phyloP scores from a whole-genome alignment of 2,329 filamentous ascomycete genomes.

The Trichoderma lentiforme region DNA sequence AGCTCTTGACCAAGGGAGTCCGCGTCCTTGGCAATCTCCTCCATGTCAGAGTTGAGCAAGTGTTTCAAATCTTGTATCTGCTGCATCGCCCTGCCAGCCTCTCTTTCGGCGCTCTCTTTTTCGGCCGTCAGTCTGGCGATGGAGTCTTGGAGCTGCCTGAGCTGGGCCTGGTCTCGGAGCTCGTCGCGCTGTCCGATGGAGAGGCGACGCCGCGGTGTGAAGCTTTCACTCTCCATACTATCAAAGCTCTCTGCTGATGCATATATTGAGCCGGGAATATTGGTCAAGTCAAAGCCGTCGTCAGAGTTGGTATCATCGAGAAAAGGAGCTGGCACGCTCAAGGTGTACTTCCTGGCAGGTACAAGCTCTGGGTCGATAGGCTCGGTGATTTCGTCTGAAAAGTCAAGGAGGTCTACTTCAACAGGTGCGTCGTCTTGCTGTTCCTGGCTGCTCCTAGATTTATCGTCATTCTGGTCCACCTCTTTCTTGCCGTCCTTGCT shows the following conservation, averaged over 20 bases:
- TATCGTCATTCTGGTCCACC: not conserved
- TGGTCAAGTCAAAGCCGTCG: slow-evolving; percentile 12
- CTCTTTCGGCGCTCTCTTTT: slow-evolving; percentile 32
- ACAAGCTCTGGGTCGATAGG: slow-evolving; percentile 2
- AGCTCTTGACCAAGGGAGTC: slow-evolving; percentile 24
- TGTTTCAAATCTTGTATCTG: slow-evolving; percentile 27
- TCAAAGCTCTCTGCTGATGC: slow-evolving; percentile 8
- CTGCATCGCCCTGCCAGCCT: slow-evolving; percentile 27
- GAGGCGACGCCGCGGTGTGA: slow-evolving; percentile 6
- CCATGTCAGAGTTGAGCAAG: slow-evolving; percentile 24
- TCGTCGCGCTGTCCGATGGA: slow-evolving; percentile 1
- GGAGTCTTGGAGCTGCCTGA: slow-evolving; percentile 22
- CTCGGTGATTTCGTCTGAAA: slow-evolving; percentile 5
- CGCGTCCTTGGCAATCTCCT: slow-evolving; percentile 25
- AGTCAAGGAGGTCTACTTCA: slow-evolving; percentile 15
- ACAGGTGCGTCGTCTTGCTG: not conserved
- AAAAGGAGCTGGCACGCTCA: not conserved
- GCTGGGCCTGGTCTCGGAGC: not conserved
- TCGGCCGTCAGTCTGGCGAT: slow-evolving; percentile 22
- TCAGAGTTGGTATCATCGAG: slow-evolving; percentile 1
- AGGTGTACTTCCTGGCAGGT: slow-evolving; percentile 1
- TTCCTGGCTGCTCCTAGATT: not conserved
- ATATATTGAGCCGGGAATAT: slow-evolving; percentile 11
- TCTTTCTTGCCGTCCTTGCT: not conserved
- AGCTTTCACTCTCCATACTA: slow-evolving; percentile 14